A percentile compares a stretch with the other conserved stretches of the same genome.
Conservation (phyloP, 106 monocot species). For the Narthecium ossifragum region DNA sequence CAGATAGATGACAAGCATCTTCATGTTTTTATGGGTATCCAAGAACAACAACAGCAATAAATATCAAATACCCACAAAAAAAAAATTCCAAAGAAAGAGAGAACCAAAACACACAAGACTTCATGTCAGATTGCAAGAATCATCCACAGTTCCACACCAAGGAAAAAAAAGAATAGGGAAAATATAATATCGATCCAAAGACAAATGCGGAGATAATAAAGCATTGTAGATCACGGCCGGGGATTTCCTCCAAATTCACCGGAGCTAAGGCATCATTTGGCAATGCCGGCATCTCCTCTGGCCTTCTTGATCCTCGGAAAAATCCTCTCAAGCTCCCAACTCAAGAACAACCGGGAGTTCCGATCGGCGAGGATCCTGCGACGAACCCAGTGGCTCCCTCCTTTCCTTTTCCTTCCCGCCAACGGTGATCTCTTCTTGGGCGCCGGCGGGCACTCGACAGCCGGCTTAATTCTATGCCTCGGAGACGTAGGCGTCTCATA, state of each 20-base stretch:
- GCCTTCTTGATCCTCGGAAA: background rate
- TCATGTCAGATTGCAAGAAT: background rate
- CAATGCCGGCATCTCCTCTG: background rate
- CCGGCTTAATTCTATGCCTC: constrained; percentile 6
- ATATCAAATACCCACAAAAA: no score
- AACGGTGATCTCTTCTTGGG: constrained; percentile 2
- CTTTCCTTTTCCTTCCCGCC: background rate
- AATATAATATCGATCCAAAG: background rate
- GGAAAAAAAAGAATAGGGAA: background rate
- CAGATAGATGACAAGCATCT: no score
- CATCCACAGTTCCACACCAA: background rate
- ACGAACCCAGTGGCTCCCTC: background rate
- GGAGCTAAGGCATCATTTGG: background rate
- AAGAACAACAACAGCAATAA: no score
- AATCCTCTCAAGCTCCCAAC: background rate
- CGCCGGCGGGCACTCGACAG: constrained; percentile 14
- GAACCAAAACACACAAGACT: background rate
- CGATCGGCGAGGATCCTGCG: background rate
- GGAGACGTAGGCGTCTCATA: constrained; percentile 28
- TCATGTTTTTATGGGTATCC: no score
- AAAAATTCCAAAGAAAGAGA: no score
- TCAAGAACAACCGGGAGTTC: background rate
- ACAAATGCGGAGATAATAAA: background rate
- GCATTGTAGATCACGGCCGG: background rate
- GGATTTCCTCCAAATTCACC: background rate